Evolutionary conservation across 2,329 filamentous ascomycete genomes (phyloP).

Genomic region (Colletotrichum spaethianum): DNA sequence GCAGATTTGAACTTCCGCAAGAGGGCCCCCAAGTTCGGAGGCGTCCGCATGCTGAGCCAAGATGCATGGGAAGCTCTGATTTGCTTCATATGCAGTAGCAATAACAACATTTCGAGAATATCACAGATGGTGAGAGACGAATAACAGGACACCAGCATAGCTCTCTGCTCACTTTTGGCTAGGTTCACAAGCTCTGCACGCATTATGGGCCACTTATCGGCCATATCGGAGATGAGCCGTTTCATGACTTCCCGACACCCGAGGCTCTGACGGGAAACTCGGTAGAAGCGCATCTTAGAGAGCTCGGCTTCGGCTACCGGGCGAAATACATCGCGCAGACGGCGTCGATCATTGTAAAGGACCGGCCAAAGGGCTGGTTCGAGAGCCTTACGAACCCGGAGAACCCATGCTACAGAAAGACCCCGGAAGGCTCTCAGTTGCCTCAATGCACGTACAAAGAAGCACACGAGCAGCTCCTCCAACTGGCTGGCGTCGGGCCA

Average conservation of each 20-base stretch:
- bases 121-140: slow-evolving; percentile 83
- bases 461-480: slow-evolving; percentile 85
- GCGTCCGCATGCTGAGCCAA: slow-evolving; percentile 92
- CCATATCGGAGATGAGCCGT: slow-evolving; percentile 76
- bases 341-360: slow-evolving; percentile 78
- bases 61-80: slow-evolving; percentile 96
- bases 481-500: slow-evolving; percentile 89
- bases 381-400: slow-evolving; percentile 84
- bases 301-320: slow-evolving; percentile 93
- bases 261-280: slow-evolving; percentile 77
- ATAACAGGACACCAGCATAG: neutral
- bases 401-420: slow-evolving; percentile 68
- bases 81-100: slow-evolving; percentile 98
- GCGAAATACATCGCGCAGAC: slow-evolving; percentile 94
- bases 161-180: slow-evolving; percentile 1
- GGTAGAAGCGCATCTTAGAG: slow-evolving; percentile 86
- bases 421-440: slow-evolving; percentile 60
- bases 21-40: slow-evolving; percentile 88
- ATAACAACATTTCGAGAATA: slow-evolving; percentile 97
- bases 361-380: slow-evolving; percentile 82
- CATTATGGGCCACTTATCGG: slow-evolving; percentile 87
- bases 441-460: slow-evolving; percentile 76
- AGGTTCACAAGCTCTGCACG: slow-evolving; percentile 88
- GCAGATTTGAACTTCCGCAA: slow-evolving; percentile 90
- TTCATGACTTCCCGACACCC: slow-evolving; percentile 90